Conservation (phyloP, 2,329 filamentous ascomycete genomes). For the Botryotinia convoluta region DNA sequence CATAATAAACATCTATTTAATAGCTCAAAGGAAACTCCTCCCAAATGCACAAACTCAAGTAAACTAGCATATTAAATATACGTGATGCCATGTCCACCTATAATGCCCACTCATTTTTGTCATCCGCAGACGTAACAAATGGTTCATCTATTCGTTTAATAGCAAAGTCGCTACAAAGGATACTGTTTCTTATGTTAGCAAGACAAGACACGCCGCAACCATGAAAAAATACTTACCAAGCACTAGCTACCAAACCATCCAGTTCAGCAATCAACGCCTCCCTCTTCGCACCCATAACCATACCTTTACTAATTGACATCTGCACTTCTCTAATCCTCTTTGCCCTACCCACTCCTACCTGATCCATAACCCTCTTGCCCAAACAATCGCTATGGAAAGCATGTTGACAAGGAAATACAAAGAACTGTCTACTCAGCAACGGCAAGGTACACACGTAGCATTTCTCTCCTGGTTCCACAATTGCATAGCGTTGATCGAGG, state of each 20-base stretch:
- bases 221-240: slow-evolving; percentile 62
- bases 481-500: slow-evolving; percentile 86
- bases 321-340: slow-evolving; percentile 84
- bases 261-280: slow-evolving; percentile 85
- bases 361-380: slow-evolving; percentile 79
- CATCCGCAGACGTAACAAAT: slow-evolving; percentile 73
- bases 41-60: neutral
- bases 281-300: slow-evolving; percentile 66
- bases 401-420: slow-evolving; percentile 98
- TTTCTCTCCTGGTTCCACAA: slow-evolving; percentile 92
- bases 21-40: neutral
- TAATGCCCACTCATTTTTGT: slow-evolving; percentile 73
- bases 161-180: slow-evolving; percentile 90
- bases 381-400: slow-evolving; percentile 96
- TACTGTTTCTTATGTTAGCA: slow-evolving; percentile 51
- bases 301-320: slow-evolving; percentile 73
- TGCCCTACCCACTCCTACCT: slow-evolving; percentile 71
- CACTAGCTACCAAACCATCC: slow-evolving; percentile 84
- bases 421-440: slow-evolving; percentile 87
- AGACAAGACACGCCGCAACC: neutral
- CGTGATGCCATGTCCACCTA: slow-evolving; percentile 16
- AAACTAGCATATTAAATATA: neutral
- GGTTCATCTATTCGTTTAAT: slow-evolving; percentile 94
- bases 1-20: neutral
- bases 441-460: slow-evolving; percentile 88